Base-by-base conservation (phyloP, 2,329 filamentous ascomycete species). In the Atkinsonella hypoxylon region DNA sequence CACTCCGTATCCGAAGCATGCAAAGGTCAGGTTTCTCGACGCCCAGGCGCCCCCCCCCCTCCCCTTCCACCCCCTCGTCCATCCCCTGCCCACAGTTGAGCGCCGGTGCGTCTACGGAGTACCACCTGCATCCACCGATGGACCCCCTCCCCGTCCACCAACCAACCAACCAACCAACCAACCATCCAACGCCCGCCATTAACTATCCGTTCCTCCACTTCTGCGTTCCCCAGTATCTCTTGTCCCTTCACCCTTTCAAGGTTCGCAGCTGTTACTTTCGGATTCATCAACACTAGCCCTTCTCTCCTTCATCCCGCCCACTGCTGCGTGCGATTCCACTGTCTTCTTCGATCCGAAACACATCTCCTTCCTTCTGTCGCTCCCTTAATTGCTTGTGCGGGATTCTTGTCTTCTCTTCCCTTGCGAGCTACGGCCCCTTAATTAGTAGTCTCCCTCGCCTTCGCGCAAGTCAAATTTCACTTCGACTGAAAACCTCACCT, bases 381-480 rank as follows among this genome's bases (percentile, higher is more conserved):
- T 42, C 38, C 18, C 38, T 53, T 32, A 17, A 45, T 36, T 38
- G 48, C 34, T 17, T 38, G 45, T 41, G 34, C 48, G 41, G 32
- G 20, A 32, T 38, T 45, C 43, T 34, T 34, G 38, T 26, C 30
- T 42, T 42, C 40, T 34, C 26, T 26, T 26, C 26, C 26, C 26
- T 26, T n/a, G 45, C 44, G 17, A 30, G 48, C 36, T 34, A 48
- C 49, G 39, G 45, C 48, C 51, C 51, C 43, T 50, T 43, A 47
- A 26, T 30, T 45, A 18, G 36, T n/a, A 32, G 38, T 13, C 49
- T 41, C 39, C 30, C 26, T 48, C 18, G 40, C 46, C 20, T 26
- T 49, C 40, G 55, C 55, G 52, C 56, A 56, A 57, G 52, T 45
- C 51, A 57, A 56, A 43, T 50, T 49, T 49, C 52, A 47, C 43